phyloP scores from a whole-genome alignment of 179 eudicot species.

The Heliamphora pulchella region DNA sequence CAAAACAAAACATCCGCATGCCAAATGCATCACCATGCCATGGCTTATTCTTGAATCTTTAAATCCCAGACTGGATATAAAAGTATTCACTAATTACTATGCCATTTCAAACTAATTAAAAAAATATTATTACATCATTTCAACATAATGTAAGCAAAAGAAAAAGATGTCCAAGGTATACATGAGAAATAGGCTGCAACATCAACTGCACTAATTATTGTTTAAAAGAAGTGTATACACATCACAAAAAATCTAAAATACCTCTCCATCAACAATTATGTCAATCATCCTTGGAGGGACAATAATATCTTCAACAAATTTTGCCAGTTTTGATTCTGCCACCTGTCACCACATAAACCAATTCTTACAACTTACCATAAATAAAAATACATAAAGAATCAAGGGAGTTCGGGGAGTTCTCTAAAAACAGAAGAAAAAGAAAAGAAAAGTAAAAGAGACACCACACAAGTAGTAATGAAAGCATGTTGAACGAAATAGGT shows the following conservation, averaged over 20 bases:
- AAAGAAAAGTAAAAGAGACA: no score
- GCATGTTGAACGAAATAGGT: neutral
- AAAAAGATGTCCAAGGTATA: neutral
- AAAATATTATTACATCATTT: neutral
- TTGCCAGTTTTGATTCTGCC: constrained; percentile 95
- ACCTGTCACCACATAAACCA: constrained; percentile 39
- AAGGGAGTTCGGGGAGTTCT: no score
- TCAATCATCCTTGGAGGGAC: constrained; percentile 99
- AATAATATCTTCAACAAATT: constrained; percentile 97
- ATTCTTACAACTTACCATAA: neutral
- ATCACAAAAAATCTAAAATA: constrained; percentile 21
- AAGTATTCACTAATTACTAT: neutral
- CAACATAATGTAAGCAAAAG: neutral
- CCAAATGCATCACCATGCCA: neutral
- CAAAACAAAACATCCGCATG: neutral
- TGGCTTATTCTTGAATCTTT: neutral
- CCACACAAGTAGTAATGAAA: no score
- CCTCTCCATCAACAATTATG: constrained; percentile 95
- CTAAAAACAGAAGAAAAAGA: no score
- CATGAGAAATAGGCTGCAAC: neutral
- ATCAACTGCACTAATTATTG: no score
- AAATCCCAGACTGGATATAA: neutral
- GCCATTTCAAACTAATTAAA: no score
- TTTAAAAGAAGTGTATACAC: neutral
- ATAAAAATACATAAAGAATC: neutral